Base-by-base conservation (phyloP, 768 basidiomycete species). In the Lactarius sanguifluus region DNA sequence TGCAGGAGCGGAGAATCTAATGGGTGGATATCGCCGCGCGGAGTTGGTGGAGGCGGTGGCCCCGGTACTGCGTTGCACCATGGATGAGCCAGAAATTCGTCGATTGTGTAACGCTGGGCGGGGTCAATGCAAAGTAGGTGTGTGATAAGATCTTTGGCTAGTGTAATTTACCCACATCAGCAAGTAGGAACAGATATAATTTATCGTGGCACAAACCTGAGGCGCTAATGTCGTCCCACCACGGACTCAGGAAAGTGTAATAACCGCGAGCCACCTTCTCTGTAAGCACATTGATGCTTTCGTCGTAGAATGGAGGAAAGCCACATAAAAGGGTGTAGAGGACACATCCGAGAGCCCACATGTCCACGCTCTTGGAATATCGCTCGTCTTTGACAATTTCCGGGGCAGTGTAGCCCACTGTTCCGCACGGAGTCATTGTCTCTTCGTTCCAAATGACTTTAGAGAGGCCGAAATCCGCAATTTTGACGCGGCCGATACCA, bases 281-380 rank as follows among this genome's bases (percentile, higher is more conserved):
- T 0, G 97, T 98, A 54, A 98, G 84, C 47, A 98, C 94, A 72
- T 91, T 94, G 79, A 99, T 99, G 74, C 92, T 96, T 77, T 99
- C 97, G 70, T 99, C 97, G 77, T 98, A 99, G 80, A 99, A 99
- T 1, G 97, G 97, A 56, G 91, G 92, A 77, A 98, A 97, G 61
- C 97, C 97, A 72, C 97, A 98, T 23, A 99, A 87, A 2, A 98
- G 82, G 2, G 97, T 99, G 79, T 99, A 99, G 1, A 99, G 83
- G n/a, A 99, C 97, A 76, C 97, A 99, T 47, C 97, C 97, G 43
- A 99, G 80, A 2, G 97, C 97, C 97, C 97, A 99, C 97, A 98
- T 98, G 75, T 99, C 97, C 62, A 98, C 96, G 73, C 91, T 94
- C 78, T 95, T 96, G 76, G 87, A 91, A 75, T 96, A 96, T 34